phyloP scores from a whole-genome alignment of 768 basidiomycete species.

The Pulveroboletus ravenelii region DNA sequence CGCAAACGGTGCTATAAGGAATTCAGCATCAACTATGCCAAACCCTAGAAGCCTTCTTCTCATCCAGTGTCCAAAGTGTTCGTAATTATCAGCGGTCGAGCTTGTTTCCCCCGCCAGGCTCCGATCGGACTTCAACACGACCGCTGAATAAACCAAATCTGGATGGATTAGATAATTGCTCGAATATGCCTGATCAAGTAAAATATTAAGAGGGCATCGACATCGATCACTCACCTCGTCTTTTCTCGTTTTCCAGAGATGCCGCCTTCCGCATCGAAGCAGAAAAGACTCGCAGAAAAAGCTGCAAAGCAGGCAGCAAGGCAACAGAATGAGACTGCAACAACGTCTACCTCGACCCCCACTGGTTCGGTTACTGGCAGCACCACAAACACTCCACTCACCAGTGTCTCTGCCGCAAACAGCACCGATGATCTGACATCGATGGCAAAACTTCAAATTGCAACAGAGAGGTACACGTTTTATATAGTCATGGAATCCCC shows the following conservation, averaged over 20 bases:
- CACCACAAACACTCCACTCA: conserved; percentile 71
- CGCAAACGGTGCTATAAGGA: no score
- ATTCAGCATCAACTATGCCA: no score
- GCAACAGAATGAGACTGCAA: conserved; percentile 38
- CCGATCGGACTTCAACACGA: no score
- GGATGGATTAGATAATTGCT: conserved; percentile 25
- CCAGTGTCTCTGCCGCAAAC: conserved; percentile 72
- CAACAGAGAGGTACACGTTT: conserved; percentile 73
- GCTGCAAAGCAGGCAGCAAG: conserved; percentile 75
- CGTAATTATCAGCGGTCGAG: no score
- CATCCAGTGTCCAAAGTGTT: no score
- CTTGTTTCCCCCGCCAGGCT: no score
- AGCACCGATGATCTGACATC: conserved; percentile 75
- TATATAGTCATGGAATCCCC: background rate
- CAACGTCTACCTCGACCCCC: conserved; percentile 55
- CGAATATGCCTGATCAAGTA: conserved; percentile 17
- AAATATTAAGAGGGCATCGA: conserved; percentile 6
- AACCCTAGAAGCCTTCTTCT: no score
- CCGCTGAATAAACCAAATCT: background rate
- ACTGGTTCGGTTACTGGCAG: conserved; percentile 63
- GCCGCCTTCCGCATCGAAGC: conserved; percentile 80
- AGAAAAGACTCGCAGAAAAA: conserved; percentile 94
- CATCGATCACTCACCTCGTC: conserved; percentile 28
- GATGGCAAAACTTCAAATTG: conserved; percentile 88
- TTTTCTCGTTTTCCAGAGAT: conserved; percentile 34